Conservation (phyloP, 495 filamentous ascomycete species). For the Choiromyces venosus region DNA sequence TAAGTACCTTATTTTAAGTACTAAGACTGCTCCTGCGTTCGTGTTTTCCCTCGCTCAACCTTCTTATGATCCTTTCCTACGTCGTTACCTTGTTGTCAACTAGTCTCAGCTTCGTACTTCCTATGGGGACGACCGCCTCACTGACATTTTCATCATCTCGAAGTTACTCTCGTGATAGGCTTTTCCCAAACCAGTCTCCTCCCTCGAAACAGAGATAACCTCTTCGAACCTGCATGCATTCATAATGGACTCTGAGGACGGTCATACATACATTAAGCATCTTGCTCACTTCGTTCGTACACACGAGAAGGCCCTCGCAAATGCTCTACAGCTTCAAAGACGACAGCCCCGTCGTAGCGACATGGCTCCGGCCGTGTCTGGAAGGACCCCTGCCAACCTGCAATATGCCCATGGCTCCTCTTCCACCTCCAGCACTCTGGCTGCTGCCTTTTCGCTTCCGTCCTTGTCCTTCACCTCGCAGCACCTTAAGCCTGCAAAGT, state of each 20-base stretch:
- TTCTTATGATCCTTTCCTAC: not conserved
- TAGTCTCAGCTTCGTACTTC: conserved; percentile 27
- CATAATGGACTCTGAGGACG: conserved; percentile 76
- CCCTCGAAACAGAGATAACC: conserved; percentile 12
- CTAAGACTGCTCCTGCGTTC: conserved; percentile 15
- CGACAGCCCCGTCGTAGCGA: conserved; percentile 47
- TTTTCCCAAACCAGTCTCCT: conserved; percentile 18
- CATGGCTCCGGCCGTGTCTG: conserved; percentile 52
- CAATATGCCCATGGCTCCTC: conserved; percentile 46
- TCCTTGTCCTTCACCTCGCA: conserved; percentile 77
- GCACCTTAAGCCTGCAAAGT: conserved; percentile 77
- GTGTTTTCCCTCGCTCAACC: not conserved
- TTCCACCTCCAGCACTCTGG: conserved; percentile 65
- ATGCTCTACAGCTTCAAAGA: conserved; percentile 81
- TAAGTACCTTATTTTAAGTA: conserved; percentile 36
- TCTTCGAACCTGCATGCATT: conserved; percentile 34
- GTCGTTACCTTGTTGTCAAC: conserved; percentile 4
- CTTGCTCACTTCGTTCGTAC: conserved; percentile 92
- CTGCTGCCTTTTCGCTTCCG: conserved; percentile 78
- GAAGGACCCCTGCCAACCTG: conserved; percentile 50
- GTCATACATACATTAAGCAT: conserved; percentile 88
- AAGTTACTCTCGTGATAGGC: conserved; percentile 35
- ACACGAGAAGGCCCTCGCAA: conserved; percentile 94
- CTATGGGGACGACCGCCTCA: conserved; percentile 35
- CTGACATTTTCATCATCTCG: conserved; percentile 36